These are phyloP conservation scores for Odonthalia washingtoniensis DNA, from an alignment of 31 red algal genomes.

Conservation along the genomic window DNA sequence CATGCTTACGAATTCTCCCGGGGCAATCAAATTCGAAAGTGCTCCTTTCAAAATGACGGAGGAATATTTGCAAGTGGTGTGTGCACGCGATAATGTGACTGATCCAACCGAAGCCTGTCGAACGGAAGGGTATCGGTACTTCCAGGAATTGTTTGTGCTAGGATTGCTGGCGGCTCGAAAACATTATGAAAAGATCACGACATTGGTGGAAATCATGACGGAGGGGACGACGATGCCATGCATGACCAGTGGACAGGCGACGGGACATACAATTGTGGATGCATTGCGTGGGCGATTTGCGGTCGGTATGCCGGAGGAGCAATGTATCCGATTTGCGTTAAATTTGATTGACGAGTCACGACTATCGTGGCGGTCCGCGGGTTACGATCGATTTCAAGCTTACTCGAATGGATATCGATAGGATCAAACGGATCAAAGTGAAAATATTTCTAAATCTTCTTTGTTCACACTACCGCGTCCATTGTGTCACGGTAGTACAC, in stretches of 20 bases:
- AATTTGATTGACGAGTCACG: constrained; percentile 94
- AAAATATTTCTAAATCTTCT: too few species aligned
- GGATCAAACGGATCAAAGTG: too few species aligned
- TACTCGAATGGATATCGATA: constrained; percentile 94
- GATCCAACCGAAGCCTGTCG: constrained; percentile 69
- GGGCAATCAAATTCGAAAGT: constrained; percentile 98
- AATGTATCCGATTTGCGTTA: constrained; percentile 92
- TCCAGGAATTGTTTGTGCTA: constrained; percentile 95
- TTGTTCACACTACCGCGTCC: too few species aligned
- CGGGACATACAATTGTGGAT: constrained; percentile 91
- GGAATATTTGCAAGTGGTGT: constrained; percentile 95
- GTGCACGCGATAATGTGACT: constrained; percentile 75
- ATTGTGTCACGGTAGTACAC: too few species aligned
- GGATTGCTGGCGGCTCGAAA: constrained; percentile 97
- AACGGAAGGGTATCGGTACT: constrained; percentile 93
- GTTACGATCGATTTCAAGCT: constrained; percentile 97
- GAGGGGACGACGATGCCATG: constrained; percentile 99
- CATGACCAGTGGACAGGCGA: constrained; percentile 95
- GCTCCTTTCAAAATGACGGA: constrained; percentile 99
- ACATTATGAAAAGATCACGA: constrained; percentile 96
- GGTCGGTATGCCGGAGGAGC: constrained; percentile 89
- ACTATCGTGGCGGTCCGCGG: constrained; percentile 91
- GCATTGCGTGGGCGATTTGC: constrained; percentile 86
- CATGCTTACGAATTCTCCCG: constrained; percentile 97
- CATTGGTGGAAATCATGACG: constrained; percentile 98